Evolutionary conservation across 108 stramenopile genomes (phyloP).

Genomic region (Pseudonitzschia multistriata): DNA sequence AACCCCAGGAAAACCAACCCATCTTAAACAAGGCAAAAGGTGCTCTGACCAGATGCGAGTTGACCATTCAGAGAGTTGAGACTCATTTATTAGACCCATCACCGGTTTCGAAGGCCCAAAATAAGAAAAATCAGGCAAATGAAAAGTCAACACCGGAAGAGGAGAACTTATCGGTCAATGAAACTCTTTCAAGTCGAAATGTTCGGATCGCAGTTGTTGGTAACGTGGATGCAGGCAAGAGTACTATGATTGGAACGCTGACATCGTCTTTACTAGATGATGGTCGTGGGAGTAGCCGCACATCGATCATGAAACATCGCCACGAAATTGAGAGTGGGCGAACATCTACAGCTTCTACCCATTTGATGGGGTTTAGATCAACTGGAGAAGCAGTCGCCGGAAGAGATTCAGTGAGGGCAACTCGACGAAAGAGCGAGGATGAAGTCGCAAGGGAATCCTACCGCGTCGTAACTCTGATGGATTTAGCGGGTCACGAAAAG

Average conservation of each 20-base stretch:
- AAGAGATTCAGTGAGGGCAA: conserved; percentile 59
- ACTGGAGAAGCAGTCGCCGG: conserved; percentile 78
- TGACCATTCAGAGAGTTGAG: conserved; percentile 75
- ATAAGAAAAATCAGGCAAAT: conserved; percentile 15
- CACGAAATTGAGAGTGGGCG: conserved; percentile 98
- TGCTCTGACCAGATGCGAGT: conserved; percentile 64
- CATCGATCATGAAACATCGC: conserved; percentile 93
- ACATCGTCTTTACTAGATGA: conserved; percentile 91
- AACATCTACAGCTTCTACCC: conserved; percentile 92
- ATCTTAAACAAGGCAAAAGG: conserved; percentile 40
- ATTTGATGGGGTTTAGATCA: conserved; percentile 90
- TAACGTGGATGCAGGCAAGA: conserved; percentile 98
- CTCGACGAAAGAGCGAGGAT: conserved; percentile 76
- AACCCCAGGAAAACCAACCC: not conserved
- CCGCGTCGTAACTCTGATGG: conserved; percentile 90
- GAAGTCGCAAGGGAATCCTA: conserved; percentile 82
- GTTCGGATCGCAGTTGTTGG: conserved; percentile 95
- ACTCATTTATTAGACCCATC: conserved; percentile 79
- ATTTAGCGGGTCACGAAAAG: conserved; percentile 98
- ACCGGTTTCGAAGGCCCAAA: conserved; percentile 40
- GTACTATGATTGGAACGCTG: conserved; percentile 93
- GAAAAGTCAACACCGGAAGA: conserved; percentile 8
- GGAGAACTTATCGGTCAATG: conserved; percentile 42
- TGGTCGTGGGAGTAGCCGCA: conserved; percentile 92
- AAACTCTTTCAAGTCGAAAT: conserved; percentile 80